Percentiles rank a stretch among this genome's conserved stretches.
These are phyloP conservation scores for Fusarium bulbicola DNA, from an alignment of 2,329 filamentous ascomycete species.

Conservation along the genomic window DNA sequence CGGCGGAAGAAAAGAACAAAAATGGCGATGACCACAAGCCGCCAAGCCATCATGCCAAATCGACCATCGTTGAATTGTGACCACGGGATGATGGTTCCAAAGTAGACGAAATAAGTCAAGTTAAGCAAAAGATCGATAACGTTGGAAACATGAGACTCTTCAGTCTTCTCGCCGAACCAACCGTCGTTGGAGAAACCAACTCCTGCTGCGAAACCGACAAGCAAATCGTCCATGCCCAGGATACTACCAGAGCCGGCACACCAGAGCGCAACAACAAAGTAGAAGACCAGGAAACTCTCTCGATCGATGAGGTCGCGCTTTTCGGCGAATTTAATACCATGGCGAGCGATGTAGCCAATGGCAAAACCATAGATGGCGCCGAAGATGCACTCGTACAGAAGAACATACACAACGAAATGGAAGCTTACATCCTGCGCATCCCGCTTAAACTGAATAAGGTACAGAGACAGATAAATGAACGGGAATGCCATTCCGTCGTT, in stretches of 20 bases:
- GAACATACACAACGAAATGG: constrained; percentile 88
- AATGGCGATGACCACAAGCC: constrained; percentile 90
- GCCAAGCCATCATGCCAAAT: constrained; percentile 85
- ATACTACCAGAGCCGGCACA: constrained; percentile 93
- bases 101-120: constrained; percentile 96
- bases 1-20: constrained; percentile 95
- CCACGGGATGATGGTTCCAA: constrained; percentile 98
- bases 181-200: constrained; percentile 99
- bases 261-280: constrained; percentile 95
- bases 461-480: constrained; percentile 92
- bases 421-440: constrained; percentile 74
- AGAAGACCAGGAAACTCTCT: constrained; percentile 98
- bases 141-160: constrained; percentile 98
- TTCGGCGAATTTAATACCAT: constrained; percentile 89
- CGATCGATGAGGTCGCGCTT: constrained; percentile 87
- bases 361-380: constrained; percentile 88
- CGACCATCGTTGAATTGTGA: constrained; percentile 81
- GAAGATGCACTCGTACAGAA: constrained; percentile 96
- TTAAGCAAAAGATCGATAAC: constrained; percentile 98
- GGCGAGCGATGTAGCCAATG: constrained; percentile 89
- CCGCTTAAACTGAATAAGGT: constrained; percentile 84
- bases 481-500: constrained; percentile 99
- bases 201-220: constrained; percentile 93
- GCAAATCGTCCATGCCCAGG: constrained; percentile 89
- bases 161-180: constrained; percentile 98